Evolutionary conservation across 257 asterid genomes (phyloP), one percentile per base, ranked within the genome.

Genomic region (Ophiorrhiza pumila): DNA sequence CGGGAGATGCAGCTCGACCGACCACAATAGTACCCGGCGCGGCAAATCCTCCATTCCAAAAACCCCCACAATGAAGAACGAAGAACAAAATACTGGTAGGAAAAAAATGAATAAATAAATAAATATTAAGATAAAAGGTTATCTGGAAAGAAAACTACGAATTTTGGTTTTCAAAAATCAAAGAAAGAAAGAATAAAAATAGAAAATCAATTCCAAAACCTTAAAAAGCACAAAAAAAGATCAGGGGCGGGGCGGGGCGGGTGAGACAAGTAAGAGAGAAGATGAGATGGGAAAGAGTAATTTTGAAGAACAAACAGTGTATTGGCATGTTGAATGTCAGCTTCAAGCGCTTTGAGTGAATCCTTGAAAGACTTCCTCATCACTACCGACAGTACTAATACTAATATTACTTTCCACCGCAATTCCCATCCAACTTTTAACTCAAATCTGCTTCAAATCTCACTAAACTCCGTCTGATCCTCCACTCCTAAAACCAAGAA

Each of bases 301-400:
- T 37, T 37, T 37, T 3, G 7, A 37, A 7, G 15, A 39, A 73
- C 89, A n/a, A 80, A 91, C 98, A 93, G 80, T 43, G 93, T 87
- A 72, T 93, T 93, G 83, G 97, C 98, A 80, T 89, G 95, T 37
- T 91, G 96, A 78, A 93, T 91, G 85, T 93, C 97, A 82, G 98
- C 95, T 90, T 93, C 89, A 77, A 93, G 97, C 56, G 95, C 89
- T 84, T 93, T 93, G 80, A 91, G 89, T 69, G 95, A 85, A 85
- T 93, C 98, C 82, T 88, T 90, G 71, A 89, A 93, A 78, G 89
- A 82, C 85, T 90, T 91, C 96, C 85, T 86, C 96, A 88, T 89
- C 78, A 72, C 84, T 67, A 46, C 64, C 60, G 66, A 35, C 23
- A 17, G 71, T 18, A 20, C 32, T 11, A 63, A 43, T 39, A 7